Evolutionary conservation across 306 rosid genomes (phyloP).

Genomic region (Luffa aegyptiaca): DNA sequence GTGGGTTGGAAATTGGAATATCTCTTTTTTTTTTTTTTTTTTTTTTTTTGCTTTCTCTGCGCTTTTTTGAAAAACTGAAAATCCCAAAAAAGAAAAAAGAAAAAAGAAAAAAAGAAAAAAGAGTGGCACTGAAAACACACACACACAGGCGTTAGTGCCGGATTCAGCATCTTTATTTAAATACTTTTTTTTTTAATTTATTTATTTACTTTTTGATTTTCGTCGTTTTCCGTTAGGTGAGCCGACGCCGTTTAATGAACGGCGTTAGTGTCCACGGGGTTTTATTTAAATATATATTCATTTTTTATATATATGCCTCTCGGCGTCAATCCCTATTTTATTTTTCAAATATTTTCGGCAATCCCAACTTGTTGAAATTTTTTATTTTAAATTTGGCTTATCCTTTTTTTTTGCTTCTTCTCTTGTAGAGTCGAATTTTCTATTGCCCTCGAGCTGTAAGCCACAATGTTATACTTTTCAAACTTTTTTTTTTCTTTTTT

Average conservation of each 20-base stretch:
- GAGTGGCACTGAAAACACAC: background rate
- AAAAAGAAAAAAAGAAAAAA: background rate
- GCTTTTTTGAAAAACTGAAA: background rate
- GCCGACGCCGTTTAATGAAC: background rate
- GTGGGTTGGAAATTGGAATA: background rate
- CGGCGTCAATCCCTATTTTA: background rate
- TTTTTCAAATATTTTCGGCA: background rate
- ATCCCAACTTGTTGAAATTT: background rate
- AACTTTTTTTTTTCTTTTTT: no score
- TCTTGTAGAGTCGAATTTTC: background rate
- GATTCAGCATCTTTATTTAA: slow-evolving; percentile 8
- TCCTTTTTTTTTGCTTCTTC: background rate
- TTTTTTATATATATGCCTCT: background rate
- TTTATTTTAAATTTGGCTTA: background rate
- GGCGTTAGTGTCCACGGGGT: background rate
- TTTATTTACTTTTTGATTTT: background rate
- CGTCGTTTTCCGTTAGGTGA: slow-evolving; percentile 6
- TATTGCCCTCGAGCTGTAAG: background rate
- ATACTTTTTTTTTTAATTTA: background rate
- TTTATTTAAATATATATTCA: background rate
- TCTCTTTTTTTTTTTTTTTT: background rate
- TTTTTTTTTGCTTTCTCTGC: background rate
- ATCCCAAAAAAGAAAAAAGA: background rate
- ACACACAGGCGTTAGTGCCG: background rate
- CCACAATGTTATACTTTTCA: background rate